Evolutionary conservation across 192 early-diverging fungal genomes (phyloP).

Genomic region (Gonapodya sp.): DNA sequence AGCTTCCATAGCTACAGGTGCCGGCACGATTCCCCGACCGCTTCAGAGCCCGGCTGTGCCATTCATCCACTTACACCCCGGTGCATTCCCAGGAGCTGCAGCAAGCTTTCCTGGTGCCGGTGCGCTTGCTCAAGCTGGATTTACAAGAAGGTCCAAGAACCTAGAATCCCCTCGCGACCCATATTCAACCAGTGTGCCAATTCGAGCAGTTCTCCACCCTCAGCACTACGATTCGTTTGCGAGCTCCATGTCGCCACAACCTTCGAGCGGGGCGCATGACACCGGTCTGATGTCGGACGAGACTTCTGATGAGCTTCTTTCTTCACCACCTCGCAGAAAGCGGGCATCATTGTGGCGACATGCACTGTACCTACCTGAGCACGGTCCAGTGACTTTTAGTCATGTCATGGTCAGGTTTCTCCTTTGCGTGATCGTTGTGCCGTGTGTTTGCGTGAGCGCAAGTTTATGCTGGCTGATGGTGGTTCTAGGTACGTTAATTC

Average conservation of each 20-base stretch:
- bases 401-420: not conserved
- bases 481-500: not conserved
- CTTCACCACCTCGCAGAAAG: not conserved
- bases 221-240: not conserved
- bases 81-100: not conserved
- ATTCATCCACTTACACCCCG: not conserved
- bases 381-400: not conserved
- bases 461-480: conserved; percentile 3
- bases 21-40: not conserved
- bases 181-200: not conserved
- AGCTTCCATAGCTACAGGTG: not conserved
- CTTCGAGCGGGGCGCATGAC: not conserved
- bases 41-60: not conserved
- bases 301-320: not conserved
- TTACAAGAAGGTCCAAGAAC: not conserved
- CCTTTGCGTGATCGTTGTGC: not conserved
- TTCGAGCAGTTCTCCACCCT: not conserved
- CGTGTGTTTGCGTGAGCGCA: not conserved
- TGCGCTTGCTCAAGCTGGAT: no score
- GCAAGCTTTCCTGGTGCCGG: not conserved
- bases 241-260: not conserved
- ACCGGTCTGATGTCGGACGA: not conserved
- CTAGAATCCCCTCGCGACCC: not conserved
- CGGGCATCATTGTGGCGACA: not conserved
- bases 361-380: not conserved